Base-by-base conservation (phyloP, 2,329 filamentous ascomycete species). In the Didymellaceae sp. region DNA sequence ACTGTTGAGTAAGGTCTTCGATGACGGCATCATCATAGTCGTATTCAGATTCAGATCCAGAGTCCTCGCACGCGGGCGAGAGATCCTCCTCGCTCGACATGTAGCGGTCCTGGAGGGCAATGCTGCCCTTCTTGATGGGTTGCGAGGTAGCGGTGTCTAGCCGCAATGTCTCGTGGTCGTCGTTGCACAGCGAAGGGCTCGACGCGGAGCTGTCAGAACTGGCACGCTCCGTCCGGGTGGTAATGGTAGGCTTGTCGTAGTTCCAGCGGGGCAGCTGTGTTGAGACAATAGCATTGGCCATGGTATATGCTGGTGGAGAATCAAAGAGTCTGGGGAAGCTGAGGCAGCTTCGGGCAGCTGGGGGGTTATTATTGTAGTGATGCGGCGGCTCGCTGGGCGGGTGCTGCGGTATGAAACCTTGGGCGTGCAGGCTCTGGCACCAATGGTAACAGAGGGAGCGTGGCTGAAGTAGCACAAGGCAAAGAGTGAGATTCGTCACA, bases 11-110 rank as follows among this genome's bases (percentile, higher is more conserved):
- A n/a, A 54, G 38, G 24, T 74, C 68, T 37, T 69, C 62, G 33
- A 68, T 62, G 17, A 65, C 65, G 3, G 55, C 68, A 13, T 64
- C 59, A 35, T 68, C 70, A 40, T 66, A 70, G 56, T 71, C 67
- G 47, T 63, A 65, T 18, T 65, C 64, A 28, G 57, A 63, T 10
- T 66, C 67, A 0, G 63, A 66, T 32, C 26, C 49, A 0, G 62
- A 66, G 39, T 58, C 65, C 37, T 70, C 61, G 45, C 71, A 71
- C 53, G 67, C 66, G 8, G 71, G 70, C 5, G 68, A 72, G 9
- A 74, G 63, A 47, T 72, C 70, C 45, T 74, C 72, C 41, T 74
- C 72, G 42, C 69, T 72, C 5, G 70, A 73, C 30, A 74, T 63
- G 51, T 74, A 74, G 16, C 68, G 64, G 32, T 74, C 65, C 44